Evolutionary conservation across 2,329 filamentous ascomycete species (phyloP).

Genomic region (Colletotrichum godetiae): DNA sequence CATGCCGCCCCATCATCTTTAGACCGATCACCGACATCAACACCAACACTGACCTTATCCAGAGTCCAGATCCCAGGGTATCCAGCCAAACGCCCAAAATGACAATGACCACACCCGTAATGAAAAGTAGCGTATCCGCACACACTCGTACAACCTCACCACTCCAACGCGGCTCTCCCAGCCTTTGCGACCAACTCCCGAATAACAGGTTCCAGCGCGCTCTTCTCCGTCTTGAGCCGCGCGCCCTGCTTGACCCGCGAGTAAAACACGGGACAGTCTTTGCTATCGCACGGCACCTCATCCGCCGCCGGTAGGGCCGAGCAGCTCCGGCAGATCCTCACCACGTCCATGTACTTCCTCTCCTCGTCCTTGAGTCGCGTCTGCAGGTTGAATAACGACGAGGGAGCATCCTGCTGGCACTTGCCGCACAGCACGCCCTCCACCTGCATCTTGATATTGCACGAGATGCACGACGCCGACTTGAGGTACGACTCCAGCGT

Average conservation of each 20-base stretch:
- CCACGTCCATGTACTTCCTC: conserved; percentile 70
- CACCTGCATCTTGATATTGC: conserved; percentile 64
- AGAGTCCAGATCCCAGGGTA: not conserved
- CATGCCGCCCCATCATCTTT: not conserved
- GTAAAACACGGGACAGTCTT: conserved; percentile 95
- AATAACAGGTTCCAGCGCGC: conserved; percentile 46
- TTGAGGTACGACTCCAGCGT: conserved; percentile 97
- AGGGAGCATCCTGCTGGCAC: conserved; percentile 66
- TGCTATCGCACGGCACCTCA: conserved; percentile 86
- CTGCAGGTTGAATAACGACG: conserved; percentile 74
- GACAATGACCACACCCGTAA: not conserved
- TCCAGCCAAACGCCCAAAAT: not conserved
- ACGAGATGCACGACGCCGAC: conserved; percentile 82
- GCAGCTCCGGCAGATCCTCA: conserved; percentile 83
- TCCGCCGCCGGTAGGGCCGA: conserved; percentile 79
- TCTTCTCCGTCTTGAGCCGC: conserved; percentile 54
- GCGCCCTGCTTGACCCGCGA: conserved; percentile 73
- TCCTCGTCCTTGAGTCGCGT: conserved; percentile 72
- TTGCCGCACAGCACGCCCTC: conserved; percentile 62
- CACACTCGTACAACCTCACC: conserved; percentile 41
- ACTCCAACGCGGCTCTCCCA: conserved; percentile 45
- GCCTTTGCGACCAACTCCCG: conserved; percentile 43
- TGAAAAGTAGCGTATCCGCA: not conserved
- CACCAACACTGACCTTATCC: not conserved
- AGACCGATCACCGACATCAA: not conserved